Evolutionary conservation across 371 early-diverging fungal genomes (phyloP), one percentile per base, ranked within the genome.

Genomic region (Sporodiniella umbellata): DNA sequence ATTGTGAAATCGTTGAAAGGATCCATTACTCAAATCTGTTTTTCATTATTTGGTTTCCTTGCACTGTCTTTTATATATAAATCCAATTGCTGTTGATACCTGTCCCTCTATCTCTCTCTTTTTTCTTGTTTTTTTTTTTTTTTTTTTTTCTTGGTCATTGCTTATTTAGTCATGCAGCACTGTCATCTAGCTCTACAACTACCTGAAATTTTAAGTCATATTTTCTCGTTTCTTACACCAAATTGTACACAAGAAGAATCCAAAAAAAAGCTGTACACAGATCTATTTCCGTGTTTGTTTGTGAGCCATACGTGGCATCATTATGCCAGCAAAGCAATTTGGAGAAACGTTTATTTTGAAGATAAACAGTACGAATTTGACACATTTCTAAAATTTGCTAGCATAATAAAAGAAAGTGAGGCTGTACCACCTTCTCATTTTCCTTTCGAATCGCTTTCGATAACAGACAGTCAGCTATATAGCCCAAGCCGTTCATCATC

Each of bases 251-350:
- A 44, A 54, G 53, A 51, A 17, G 57, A 51, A 14, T 31, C 33
- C 15, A 56, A 59, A 35, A 51, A 56, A 42, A 64, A 42, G 37
- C 30, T 26, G 17, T 42, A 49, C 24, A 21, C 45, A 14, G 50
- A 56, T 24, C 45, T 72, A n/a, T 65, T 65, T 24, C 59, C 70
- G 14, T 67, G 70, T 31, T 43, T 75, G 15, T 49, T 60, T 22
- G 77, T 77, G 8, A 73, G 67, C 43, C 69, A 53, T 24, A 47
- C 68, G 18, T 77, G 73, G 72, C 58, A 73, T 42, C 66, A 70
- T 45, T 63, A 70, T 49, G 58, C 68, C 1, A 54, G 45, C 38
- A 63, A 69, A 2, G 45, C 53, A 14, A 50, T 73, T 18, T 71
- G 70, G 68, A 62, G 66, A 35, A 56, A 47, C 8, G 56, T 61